Conservation (phyloP, 768 basidiomycete species). For the Inosperma sp. region DNA sequence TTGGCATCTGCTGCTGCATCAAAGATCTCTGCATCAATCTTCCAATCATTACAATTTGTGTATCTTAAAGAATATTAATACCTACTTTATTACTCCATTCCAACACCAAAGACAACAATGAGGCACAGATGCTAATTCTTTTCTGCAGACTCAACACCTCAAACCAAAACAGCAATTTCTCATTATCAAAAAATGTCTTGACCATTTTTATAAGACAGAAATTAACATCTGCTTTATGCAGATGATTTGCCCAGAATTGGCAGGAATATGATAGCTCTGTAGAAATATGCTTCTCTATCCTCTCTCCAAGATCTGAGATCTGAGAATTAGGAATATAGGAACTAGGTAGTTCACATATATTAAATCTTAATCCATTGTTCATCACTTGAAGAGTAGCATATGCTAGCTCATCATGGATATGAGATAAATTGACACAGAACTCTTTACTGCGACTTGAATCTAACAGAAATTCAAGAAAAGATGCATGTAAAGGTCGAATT, state of each 20-base stretch:
- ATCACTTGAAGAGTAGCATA: conserved; percentile 24
- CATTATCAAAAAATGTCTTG: conserved; percentile 19
- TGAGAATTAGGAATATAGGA: conserved; percentile 28
- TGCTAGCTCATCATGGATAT: conserved; percentile 20
- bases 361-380: conserved; percentile 29
- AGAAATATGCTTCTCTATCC: conserved; percentile 21
- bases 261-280: conserved; percentile 27
- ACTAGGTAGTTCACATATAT: conserved; percentile 30
- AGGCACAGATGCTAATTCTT: conserved; percentile 10
- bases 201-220: conserved; percentile 11
- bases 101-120: not conserved
- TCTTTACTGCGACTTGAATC: conserved; percentile 10
- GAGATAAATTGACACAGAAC: conserved; percentile 16
- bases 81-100: too few relatives aligned
- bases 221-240: conserved; percentile 8
- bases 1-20: too few relatives aligned
- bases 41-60: too few relatives aligned
- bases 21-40: too few relatives aligned
- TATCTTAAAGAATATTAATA: too few relatives aligned
- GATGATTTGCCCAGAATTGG: conserved; percentile 30
- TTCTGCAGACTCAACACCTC: conserved; percentile 28
- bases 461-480: conserved; percentile 27
- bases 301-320: conserved; percentile 18
- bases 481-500: conserved; percentile 20
- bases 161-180: conserved; percentile 28